These are phyloP conservation scores for Phytophthora cryptogea DNA, from an alignment of 352 stramenopile genomes.

Conservation along the genomic window DNA sequence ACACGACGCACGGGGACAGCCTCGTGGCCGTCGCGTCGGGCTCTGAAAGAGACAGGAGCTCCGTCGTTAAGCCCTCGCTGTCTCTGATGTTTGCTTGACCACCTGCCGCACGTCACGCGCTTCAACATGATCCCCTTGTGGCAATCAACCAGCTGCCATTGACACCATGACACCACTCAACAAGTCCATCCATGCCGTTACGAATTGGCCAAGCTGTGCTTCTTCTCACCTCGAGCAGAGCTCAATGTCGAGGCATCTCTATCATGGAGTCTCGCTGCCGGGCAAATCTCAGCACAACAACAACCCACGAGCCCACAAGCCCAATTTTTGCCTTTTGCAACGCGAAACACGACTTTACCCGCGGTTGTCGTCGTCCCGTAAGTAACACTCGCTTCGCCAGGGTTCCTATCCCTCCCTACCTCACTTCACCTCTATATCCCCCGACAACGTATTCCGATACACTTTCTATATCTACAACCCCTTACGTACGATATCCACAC, in stretches of 20 bases:
- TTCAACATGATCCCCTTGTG: slow-evolving; percentile 24
- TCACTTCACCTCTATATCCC: not conserved
- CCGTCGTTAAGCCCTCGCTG: no score
- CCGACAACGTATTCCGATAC: not conserved
- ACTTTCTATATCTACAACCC: not conserved
- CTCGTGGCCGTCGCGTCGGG: no score
- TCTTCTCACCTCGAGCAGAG: not conserved
- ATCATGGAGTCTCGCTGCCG: not conserved
- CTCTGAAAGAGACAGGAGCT: no score
- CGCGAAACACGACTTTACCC: slow-evolving; percentile 19
- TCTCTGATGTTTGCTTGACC: not conserved
- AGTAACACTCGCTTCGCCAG: slow-evolving; percentile 8
- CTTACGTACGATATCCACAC: not conserved
- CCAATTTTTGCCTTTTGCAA: slow-evolving; percentile 7
- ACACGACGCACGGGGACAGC: no score
- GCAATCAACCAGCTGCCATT: slow-evolving; percentile 10
- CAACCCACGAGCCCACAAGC: slow-evolving; percentile 4
- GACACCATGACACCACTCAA: not conserved
- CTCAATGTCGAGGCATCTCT: not conserved
- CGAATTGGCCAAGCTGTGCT: not conserved
- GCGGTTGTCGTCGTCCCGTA: slow-evolving; percentile 9
- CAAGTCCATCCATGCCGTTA: slow-evolving; percentile 1
- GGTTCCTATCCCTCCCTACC: not conserved
- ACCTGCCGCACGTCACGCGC: slow-evolving; percentile 7
- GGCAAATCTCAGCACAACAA: not conserved